Evolutionary conservation across 176 grass and related monocot species (phyloP).

Genomic region (Metroxylon sagu): DNA sequence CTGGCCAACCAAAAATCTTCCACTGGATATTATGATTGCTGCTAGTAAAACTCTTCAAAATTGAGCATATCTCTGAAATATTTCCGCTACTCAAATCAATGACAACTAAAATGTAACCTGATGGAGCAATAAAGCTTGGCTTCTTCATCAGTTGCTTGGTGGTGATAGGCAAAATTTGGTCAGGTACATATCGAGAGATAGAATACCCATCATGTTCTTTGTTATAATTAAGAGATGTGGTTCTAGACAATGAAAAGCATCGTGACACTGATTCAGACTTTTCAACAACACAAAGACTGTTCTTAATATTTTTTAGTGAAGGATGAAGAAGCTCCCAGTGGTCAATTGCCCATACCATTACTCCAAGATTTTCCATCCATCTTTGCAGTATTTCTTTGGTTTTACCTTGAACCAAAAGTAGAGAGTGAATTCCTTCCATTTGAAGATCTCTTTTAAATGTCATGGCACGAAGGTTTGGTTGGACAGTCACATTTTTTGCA

Average conservation of each 20-base stretch:
- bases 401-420: conserved; percentile 60
- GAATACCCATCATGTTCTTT: conserved; percentile 27
- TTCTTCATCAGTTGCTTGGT: neutral
- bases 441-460: conserved; percentile 1
- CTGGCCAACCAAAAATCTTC: conserved; percentile 44
- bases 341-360: conserved; percentile 43
- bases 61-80: conserved; percentile 3
- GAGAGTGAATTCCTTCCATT: conserved; percentile 37
- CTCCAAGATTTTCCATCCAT: conserved; percentile 63
- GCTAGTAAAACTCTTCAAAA: conserved; percentile 10
- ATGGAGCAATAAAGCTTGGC: neutral
- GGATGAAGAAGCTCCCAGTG: conserved; percentile 25
- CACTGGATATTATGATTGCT: conserved; percentile 25
- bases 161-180: neutral
- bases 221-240: neutral
- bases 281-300: neutral
- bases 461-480: neutral
- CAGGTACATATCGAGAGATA: conserved; percentile 27
- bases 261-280: conserved; percentile 17
- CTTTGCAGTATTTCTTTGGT: conserved; percentile 54
- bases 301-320: conserved; percentile 31
- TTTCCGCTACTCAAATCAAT: conserved; percentile 32
- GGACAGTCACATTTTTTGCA: neutral
- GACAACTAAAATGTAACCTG: conserved; percentile 28
- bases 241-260: neutral